phyloP scores from a whole-genome alignment of 805 yeast genomes.

The Saturnispora mendoncae region DNA sequence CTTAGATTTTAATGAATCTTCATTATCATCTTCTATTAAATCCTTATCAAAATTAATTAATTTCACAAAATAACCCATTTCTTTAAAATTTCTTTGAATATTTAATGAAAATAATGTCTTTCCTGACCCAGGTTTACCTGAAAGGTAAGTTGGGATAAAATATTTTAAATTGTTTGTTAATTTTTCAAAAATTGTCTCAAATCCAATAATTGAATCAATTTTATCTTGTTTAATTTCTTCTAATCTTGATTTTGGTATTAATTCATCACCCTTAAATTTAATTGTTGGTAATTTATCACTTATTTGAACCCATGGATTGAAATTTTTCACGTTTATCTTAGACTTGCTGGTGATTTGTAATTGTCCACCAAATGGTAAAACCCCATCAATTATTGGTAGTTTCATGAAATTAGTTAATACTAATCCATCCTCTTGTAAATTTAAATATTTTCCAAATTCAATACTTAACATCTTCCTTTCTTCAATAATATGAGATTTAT shows the following conservation, averaged over 20 bases:
- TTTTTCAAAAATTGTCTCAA: not conserved
- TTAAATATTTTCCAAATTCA: constrained; percentile 15
- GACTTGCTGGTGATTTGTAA: constrained; percentile 26
- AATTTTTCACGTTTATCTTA: not conserved
- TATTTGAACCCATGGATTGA: constrained; percentile 9
- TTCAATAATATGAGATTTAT: not conserved
- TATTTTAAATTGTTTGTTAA: not conserved
- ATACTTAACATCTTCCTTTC: constrained; percentile 17
- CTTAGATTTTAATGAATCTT: not conserved
- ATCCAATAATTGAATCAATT: constrained; percentile 42
- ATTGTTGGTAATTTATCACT: constrained; percentile 23
- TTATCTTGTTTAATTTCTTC: constrained; percentile 10
- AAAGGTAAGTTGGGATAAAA: constrained; percentile 46
- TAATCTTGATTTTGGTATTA: constrained; percentile 36
- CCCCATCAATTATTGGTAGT: constrained; percentile 40
- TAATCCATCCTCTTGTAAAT: constrained; percentile 1
- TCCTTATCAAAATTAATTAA: constrained; percentile 26
- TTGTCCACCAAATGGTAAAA: constrained; percentile 53
- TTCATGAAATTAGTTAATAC: constrained; percentile 44
- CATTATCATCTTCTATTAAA: not conserved
- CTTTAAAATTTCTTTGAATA: constrained; percentile 31
- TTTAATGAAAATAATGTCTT: constrained; percentile 50
- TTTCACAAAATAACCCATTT: constrained; percentile 39
- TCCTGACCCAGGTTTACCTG: constrained; percentile 79
- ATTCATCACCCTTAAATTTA: constrained; percentile 39